Conservation (phyloP, 2,329 filamentous ascomycete genomes). For the Pseudogymnoascus destructans region DNA sequence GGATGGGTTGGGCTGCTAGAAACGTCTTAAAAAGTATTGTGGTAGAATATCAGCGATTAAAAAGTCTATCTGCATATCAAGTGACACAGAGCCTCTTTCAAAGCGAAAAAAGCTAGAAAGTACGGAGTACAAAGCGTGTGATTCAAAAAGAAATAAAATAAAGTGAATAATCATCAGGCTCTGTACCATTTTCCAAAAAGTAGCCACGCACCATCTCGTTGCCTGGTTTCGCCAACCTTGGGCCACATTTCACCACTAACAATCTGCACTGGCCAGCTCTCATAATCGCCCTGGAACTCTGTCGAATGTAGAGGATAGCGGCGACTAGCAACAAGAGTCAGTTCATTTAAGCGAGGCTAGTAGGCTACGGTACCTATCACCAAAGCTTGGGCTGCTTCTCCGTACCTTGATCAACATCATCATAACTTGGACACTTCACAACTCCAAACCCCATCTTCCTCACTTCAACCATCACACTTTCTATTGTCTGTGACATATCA, state of each 20-base stretch:
- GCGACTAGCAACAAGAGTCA: background rate
- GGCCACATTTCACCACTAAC: background rate
- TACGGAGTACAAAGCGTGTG: background rate
- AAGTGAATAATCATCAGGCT: background rate
- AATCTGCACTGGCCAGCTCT: conserved; percentile 2
- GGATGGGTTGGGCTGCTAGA: background rate
- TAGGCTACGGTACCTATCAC: conserved; percentile 2
- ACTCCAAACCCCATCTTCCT: background rate
- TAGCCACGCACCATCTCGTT: conserved; percentile 4
- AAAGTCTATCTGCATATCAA: background rate
- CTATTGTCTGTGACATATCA: conserved; percentile 2
- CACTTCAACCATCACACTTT: conserved; percentile 1
- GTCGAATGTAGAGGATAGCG: conserved; percentile 10
- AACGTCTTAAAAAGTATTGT: background rate
- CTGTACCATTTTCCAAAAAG: background rate
- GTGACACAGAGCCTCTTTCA: conserved; percentile 1
- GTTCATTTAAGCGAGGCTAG: conserved; percentile 9
- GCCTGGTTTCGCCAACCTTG: background rate
- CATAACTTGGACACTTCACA: conserved; percentile 8
- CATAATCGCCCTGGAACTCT: conserved; percentile 13
- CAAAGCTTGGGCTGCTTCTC: conserved; percentile 5
- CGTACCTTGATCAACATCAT: conserved; percentile 9
- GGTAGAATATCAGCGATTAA: background rate
- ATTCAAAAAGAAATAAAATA: background rate
- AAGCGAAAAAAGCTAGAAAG: background rate